Conservation (phyloP, 2,329 filamentous ascomycete species). For the Trichoderma pleuroti region DNA sequence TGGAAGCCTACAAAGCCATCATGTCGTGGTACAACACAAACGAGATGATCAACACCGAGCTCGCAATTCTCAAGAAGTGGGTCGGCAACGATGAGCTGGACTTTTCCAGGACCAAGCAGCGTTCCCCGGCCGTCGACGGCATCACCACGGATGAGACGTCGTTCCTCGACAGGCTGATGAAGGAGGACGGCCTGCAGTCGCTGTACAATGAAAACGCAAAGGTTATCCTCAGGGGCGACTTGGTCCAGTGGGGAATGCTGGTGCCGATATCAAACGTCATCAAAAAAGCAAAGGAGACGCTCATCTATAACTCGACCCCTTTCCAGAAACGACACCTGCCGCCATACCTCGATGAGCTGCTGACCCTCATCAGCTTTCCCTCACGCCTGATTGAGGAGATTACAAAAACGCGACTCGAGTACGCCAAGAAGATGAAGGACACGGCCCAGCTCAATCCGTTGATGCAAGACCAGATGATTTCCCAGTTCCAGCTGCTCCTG, state of each 20-base stretch:
- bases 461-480: conserved; percentile 97
- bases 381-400: conserved; percentile 95
- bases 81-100: conserved; percentile 95
- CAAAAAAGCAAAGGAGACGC: conserved; percentile 84
- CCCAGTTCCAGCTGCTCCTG: conserved; percentile 90
- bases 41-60: conserved; percentile 89
- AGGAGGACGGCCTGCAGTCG: conserved; percentile 91
- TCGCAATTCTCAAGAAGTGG: conserved; percentile 89
- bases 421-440: conserved; percentile 93
- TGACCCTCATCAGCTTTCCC: conserved; percentile 95
- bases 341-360: conserved; percentile 92
- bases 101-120: conserved; percentile 72
- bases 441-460: conserved; percentile 86
- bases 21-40: conserved; percentile 97
- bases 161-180: conserved; percentile 90
- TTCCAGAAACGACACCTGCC: conserved; percentile 89
- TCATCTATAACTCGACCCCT: conserved; percentile 79
- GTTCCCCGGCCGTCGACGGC: conserved; percentile 62
- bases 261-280: conserved; percentile 81
- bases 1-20: conserved; percentile 81
- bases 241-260: conserved; percentile 72
- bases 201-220: conserved; percentile 68
- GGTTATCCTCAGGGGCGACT: conserved; percentile 63
- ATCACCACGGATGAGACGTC: conserved; percentile 81
- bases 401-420: conserved; percentile 84